phyloP scores from a whole-genome alignment of 129 eudicot species.

The Flaveria trinervia region DNA sequence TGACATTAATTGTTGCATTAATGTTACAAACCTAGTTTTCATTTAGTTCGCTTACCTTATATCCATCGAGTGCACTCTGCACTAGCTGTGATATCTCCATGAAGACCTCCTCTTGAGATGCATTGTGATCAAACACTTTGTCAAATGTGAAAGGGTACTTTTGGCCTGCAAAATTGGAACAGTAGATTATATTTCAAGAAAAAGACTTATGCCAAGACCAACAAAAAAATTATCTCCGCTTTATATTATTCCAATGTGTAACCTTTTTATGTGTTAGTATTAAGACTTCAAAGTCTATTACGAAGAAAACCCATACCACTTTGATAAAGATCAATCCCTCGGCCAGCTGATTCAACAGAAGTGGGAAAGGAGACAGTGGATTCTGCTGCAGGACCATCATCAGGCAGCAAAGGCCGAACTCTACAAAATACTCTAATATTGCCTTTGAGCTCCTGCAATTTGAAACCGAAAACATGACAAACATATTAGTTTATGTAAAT shows the following conservation, averaged over 20 bases:
- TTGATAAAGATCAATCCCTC: conserved; percentile 55
- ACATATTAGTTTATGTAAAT: neutral
- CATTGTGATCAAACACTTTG: conserved; percentile 59
- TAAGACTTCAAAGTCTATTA: too few species aligned
- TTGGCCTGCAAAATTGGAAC: conserved; percentile 41
- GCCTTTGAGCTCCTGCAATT: conserved; percentile 63
- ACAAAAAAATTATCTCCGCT: neutral
- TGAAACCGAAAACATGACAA: neutral
- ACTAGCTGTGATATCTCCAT: conserved; percentile 71
- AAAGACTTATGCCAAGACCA: neutral
- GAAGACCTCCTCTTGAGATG: conserved; percentile 60
- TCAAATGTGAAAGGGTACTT: conserved; percentile 59
- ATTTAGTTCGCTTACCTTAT: conserved; percentile 43
- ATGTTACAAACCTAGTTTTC: neutral
- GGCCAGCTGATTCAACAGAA: conserved; percentile 48
- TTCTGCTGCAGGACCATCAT: conserved; percentile 50
- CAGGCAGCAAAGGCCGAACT: conserved; percentile 64
- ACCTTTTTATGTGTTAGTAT: neutral
- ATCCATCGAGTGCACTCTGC: conserved; percentile 75
- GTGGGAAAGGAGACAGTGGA: conserved; percentile 45
- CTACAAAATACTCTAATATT: conserved; percentile 71
- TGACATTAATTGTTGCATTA: neutral
- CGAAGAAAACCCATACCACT: conserved; percentile 36
- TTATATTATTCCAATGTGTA: neutral
- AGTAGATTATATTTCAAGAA: neutral